A percentile compares a stretch with the other conserved stretches of the same genome.
These are phyloP conservation scores for Colletotrichum tabaci DNA, from an alignment of 2,329 filamentous ascomycete genomes.

Conservation along the genomic window DNA sequence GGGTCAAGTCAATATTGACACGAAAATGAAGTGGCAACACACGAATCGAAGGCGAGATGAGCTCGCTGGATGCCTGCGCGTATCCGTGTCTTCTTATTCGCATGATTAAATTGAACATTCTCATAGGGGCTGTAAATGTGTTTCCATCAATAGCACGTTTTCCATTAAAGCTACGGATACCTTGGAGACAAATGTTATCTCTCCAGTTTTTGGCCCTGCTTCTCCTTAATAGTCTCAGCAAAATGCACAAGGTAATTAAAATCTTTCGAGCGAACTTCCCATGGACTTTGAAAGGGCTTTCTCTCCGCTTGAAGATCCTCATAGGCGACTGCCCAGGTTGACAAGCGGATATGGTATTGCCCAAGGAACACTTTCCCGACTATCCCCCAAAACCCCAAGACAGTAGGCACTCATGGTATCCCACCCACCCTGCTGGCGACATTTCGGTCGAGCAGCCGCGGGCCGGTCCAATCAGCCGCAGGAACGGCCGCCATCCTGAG, in stretches of 20 bases:
- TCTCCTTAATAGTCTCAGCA: too few species aligned
- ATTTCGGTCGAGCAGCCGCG: background rate
- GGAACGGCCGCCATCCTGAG: conserved; percentile 18
- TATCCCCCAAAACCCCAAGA: background rate
- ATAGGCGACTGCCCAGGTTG: background rate
- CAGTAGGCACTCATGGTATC: background rate
- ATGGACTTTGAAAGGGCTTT: background rate
- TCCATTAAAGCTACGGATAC: too few species aligned
- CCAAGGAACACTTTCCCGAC: background rate
- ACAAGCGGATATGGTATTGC: background rate
- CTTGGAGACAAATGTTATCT: too few species aligned
- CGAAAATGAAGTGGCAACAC: background rate
- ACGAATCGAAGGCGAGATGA: background rate
- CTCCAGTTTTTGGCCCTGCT: too few species aligned
- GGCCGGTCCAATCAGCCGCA: conserved; percentile 24
- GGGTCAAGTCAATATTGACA: background rate
- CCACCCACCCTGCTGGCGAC: background rate
- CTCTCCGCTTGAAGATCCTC: background rate
- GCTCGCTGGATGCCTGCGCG: background rate
- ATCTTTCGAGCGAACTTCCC: background rate
- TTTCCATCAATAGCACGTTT: too few species aligned
- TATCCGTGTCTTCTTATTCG: background rate
- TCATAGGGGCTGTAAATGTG: background rate
- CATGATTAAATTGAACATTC: background rate
- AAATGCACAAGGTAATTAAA: too few species aligned